Evolutionary conservation across 2,329 filamentous ascomycete genomes (phyloP).

Genomic region (Exutisphaerella laricina): DNA sequence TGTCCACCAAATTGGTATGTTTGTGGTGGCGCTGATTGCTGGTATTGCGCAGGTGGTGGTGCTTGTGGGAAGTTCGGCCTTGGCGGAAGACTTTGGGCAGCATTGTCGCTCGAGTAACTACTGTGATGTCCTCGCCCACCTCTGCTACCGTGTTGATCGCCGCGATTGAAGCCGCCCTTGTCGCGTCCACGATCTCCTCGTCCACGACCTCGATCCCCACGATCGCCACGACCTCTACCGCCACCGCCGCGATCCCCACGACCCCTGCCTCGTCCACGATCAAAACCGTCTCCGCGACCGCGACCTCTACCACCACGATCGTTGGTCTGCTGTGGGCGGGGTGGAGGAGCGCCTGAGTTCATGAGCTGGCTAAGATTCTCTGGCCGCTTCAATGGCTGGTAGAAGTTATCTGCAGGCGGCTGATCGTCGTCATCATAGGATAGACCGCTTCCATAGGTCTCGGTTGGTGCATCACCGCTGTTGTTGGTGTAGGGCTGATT

Average conservation of each 20-base stretch:
- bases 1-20: conserved; percentile 80
- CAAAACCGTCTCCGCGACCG: conserved; percentile 26
- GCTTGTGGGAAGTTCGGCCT: conserved; percentile 42
- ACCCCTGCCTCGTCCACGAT: conserved; percentile 21
- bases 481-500: conserved; percentile 11
- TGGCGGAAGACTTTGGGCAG: conserved; percentile 9
- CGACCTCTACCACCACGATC: conserved; percentile 31
- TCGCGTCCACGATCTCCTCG: conserved; percentile 23
- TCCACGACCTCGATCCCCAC: conserved; percentile 21
- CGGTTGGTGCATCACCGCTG: conserved; percentile 21
- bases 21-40: conserved; percentile 98
- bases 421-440: conserved; percentile 40
- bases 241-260: conserved; percentile 23
- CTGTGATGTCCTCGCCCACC: conserved; percentile 12
- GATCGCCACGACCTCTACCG: conserved; percentile 4
- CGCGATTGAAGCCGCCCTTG: conserved; percentile 17
- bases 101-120: conserved; percentile 12
- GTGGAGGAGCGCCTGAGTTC: conserved; percentile 29
- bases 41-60: conserved; percentile 30
- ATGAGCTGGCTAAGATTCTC: conserved; percentile 44
- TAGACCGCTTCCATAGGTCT: conserved; percentile 24
- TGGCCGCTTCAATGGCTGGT: conserved; percentile 44
- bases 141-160: conserved; percentile 14
- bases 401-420: conserved; percentile 41
- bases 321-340: conserved; percentile 27